Base-by-base conservation (phyloP, 2,329 filamentous ascomycete species). In the Aspergillus oerlinghausenensis region DNA sequence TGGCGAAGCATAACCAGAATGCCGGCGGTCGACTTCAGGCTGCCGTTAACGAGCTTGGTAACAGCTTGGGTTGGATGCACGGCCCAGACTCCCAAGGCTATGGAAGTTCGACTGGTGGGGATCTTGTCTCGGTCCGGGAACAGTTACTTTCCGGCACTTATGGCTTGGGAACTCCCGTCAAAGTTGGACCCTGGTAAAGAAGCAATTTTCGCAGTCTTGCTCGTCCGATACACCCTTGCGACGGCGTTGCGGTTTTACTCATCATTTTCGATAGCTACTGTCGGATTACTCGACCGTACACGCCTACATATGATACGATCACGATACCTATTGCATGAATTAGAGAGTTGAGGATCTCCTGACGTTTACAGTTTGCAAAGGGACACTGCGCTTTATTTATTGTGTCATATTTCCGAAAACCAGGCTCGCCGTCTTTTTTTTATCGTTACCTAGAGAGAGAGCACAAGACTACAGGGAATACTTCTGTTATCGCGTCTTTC, bases 1-100 rank as follows among this genome's bases (percentile, higher is more conserved):
- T 99, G 48, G 80, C 85, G 26, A 91, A 90, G 69, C 94, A 99
- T 77, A 93, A 97, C 70, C 86, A 94, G 63, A 86, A 88, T 63
- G 93, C 91, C 4, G 88, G 88, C 45, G 92, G 91, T 26, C 89
- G 89, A 67, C 82, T 99, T 74, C 85, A 87, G 60, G 83, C 86
- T 47, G 94, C 92, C 38, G 85, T 96, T 60, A 84, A 87, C 54
- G 88, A 92, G 67, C 84, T 97, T 74, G 82, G 85, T 17, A 80
- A 81, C 40, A 88, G 86, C 60, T 79, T 96, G 28, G 89, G 88
- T 45, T 96, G 92, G 90, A 89, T 92, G 80, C 86, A 82, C 54
- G 77, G 79, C 38, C 64, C 67, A 21, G 68, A 68, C 10, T 59
- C 62, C 43, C 67, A 63, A 55, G 63, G 59, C 45, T 65, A 65